Evolutionary conservation across 768 basidiomycete genomes (phyloP).

Genomic region (Royoungia palumana): DNA sequence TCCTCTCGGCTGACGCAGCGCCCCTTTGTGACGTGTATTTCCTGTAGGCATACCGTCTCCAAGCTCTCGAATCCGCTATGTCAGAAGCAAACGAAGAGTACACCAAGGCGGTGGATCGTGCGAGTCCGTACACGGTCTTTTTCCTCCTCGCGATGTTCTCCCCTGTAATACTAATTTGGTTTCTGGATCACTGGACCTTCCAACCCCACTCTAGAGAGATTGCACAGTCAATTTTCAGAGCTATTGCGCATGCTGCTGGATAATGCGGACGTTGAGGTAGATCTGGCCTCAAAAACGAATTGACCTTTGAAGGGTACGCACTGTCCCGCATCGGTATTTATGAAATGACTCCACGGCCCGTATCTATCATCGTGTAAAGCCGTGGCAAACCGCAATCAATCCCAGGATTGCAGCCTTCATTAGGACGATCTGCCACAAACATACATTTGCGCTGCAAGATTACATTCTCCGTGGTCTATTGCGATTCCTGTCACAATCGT

Average conservation of each 20-base stretch:
- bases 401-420: too few relatives aligned
- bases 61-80: slow-evolving; percentile 69
- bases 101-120: slow-evolving; percentile 61
- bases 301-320: neutral
- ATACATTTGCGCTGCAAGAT: too few relatives aligned
- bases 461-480: too few relatives aligned
- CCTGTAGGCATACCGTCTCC: slow-evolving; percentile 60
- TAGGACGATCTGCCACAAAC: too few relatives aligned
- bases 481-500: too few relatives aligned
- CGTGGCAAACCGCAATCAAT: too few relatives aligned
- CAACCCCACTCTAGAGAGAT: slow-evolving; percentile 39
- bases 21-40: neutral
- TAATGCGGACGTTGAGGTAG: slow-evolving; percentile 43
- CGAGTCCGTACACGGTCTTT: slow-evolving; percentile 51
- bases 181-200: too few relatives aligned
- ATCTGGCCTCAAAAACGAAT: slow-evolving; percentile 8
- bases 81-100: slow-evolving; percentile 73
- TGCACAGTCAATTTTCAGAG: slow-evolving; percentile 60
- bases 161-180: neutral
- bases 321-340: too few relatives aligned
- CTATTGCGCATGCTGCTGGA: slow-evolving; percentile 55
- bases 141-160: too few relatives aligned
- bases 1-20: neutral
- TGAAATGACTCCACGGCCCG: too few relatives aligned
- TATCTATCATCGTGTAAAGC: too few relatives aligned